Evolutionary conservation across 2,329 filamentous ascomycete genomes (phyloP).

Genomic region (Pseudogymnoascus destructans): DNA sequence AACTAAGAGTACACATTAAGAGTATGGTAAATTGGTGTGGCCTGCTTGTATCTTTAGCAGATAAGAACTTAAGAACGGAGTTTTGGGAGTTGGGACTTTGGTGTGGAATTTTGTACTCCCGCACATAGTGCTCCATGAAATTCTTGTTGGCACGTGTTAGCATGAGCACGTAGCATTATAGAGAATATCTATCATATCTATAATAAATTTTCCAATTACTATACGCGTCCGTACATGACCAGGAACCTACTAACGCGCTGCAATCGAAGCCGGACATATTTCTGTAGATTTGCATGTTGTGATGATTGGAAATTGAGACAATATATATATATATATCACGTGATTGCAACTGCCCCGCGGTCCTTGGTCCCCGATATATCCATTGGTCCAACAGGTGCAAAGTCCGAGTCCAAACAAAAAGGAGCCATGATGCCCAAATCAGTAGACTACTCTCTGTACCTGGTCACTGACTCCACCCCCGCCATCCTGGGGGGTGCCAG

Average conservation of each 20-base stretch:
- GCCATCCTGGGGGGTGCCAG: conserved; percentile 62
- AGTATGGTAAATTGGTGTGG: neutral
- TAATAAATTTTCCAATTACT: neutral
- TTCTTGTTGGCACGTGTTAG: neutral
- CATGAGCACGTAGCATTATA: neutral
- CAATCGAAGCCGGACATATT: neutral
- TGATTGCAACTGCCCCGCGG: neutral
- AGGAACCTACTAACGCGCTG: neutral
- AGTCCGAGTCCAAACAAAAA: neutral
- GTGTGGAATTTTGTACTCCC: neutral
- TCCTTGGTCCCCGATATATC: neutral
- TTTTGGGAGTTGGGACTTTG: neutral
- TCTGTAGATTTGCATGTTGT: neutral
- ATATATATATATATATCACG: neutral
- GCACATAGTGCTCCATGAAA: neutral
- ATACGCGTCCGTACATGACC: neutral
- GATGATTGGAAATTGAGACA: no score
- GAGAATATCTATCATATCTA: neutral
- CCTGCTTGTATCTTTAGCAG: neutral
- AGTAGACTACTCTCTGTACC: conserved; percentile 70
- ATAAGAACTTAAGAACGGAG: neutral
- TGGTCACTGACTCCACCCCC: conserved; percentile 88
- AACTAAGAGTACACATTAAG: neutral
- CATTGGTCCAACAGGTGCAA: neutral
- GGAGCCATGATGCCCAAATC: conserved; percentile 28